A percentile compares a stretch with the other conserved stretches of the same genome.
phyloP scores from a whole-genome alignment of 1,139 yeast species.

The Candida sojae region DNA sequence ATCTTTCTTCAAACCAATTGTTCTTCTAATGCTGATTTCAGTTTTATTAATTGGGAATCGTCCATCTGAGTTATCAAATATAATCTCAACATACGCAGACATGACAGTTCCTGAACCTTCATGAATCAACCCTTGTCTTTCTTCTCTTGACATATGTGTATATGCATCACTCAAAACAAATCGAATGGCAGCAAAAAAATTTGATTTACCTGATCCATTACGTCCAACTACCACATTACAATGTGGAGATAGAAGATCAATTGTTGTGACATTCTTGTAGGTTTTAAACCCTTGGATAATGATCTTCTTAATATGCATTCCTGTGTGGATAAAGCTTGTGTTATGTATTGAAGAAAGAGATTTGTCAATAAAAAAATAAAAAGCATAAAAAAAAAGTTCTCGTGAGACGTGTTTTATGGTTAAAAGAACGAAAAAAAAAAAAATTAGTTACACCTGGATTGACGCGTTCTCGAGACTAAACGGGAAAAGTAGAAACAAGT shows the following conservation, averaged over 20 bases:
- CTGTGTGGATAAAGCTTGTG: neutral
- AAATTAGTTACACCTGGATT: no score
- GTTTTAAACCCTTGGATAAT: constrained; percentile 94
- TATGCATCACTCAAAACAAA: constrained; percentile 92
- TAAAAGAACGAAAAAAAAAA: no score
- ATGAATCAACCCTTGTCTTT: constrained; percentile 83
- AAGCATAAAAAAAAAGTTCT: no score
- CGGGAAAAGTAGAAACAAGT: no score
- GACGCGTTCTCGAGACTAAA: no score
- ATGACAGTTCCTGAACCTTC: constrained; percentile 91
- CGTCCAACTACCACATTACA: constrained; percentile 93
- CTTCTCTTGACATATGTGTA: constrained; percentile 84
- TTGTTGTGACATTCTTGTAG: constrained; percentile 78
- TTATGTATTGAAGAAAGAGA: no score
- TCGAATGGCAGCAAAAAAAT: constrained; percentile 92
- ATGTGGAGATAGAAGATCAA: constrained; percentile 76
- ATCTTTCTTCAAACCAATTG: constrained; percentile 90
- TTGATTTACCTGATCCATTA: constrained; percentile 96
- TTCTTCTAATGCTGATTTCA: constrained; percentile 77
- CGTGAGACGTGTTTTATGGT: no score
- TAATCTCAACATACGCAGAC: constrained; percentile 91
- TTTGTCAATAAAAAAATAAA: no score
- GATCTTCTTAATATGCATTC: constrained; percentile 49
- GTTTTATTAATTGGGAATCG: constrained; percentile 70
- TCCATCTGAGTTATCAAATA: constrained; percentile 79